Evolutionary conservation across 257 asterid species (phyloP).

Genomic region (Capsicum chinense): DNA sequence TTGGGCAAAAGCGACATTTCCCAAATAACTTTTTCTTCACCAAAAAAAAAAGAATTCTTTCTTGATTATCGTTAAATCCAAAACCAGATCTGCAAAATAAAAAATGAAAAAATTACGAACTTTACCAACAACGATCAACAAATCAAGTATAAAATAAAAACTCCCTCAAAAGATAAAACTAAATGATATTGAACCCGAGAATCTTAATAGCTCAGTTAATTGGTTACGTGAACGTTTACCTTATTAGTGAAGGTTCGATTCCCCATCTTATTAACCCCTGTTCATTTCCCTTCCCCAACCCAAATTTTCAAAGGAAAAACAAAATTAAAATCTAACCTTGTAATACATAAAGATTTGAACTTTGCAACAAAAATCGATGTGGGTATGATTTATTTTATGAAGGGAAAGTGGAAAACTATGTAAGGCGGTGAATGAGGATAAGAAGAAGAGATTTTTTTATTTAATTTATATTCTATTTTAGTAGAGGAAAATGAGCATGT

Average conservation of each 20-base stretch:
- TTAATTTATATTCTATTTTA: not conserved
- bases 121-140: not conserved
- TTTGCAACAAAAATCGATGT: constrained; percentile 18
- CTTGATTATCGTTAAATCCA: constrained; percentile 26
- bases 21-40: not conserved
- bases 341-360: constrained; percentile 35
- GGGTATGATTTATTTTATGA: not conserved
- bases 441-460: not conserved
- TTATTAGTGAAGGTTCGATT: too few relatives aligned
- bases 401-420: not conserved
- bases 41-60: constrained; percentile 29
- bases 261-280: too few relatives aligned
- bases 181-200: not conserved
- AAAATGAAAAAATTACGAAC: constrained; percentile 16
- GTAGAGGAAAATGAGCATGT: not conserved
- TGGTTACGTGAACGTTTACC: too few relatives aligned
- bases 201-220: too few relatives aligned
- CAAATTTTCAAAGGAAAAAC: too few relatives aligned
- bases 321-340: constrained; percentile 27
- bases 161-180: not conserved
- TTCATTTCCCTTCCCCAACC: too few relatives aligned
- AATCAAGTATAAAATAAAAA: not conserved
- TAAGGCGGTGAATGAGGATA: constrained; percentile 13
- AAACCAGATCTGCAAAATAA: constrained; percentile 49
- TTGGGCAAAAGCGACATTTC: constrained; percentile 69